Evolutionary conservation across 768 basidiomycete genomes (phyloP), one percentile per base, ranked within the genome.

Genomic region (Leccinum rimulosum): DNA sequence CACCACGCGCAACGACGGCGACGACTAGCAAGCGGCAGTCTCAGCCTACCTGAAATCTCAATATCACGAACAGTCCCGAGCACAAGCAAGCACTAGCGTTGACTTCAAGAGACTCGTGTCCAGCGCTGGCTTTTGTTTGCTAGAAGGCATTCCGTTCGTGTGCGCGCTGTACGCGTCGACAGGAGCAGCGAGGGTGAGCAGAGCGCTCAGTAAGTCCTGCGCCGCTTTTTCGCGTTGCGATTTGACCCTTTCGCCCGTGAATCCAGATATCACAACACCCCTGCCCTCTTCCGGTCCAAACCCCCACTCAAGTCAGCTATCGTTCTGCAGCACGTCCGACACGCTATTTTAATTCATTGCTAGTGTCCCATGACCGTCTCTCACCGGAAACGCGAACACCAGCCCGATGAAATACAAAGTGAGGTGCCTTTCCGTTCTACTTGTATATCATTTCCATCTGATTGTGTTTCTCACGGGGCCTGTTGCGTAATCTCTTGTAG

Each of bases 361-460:
- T 28, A 45, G 17, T 28, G 30, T 47, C 58, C 28, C 50, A 87
- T 87, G 85, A 87, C 86, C 30, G 80, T 87, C 59, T 86, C 84
- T 55, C 84, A 85, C 65, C 82, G 85, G 59, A 87, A 86, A 73
- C 80, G 83, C 54, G 83, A 84, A 70, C 80, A 81, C 60, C 76
- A 83, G 61, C 81, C 84, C 43, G 86, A 87, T 66, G 85, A 87
- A 74, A 81, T 86, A 61, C 79, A 84, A 77, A 80, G 85, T 85
- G 74, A 66, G 81, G 72, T 49, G 49, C 57, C 38, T 47, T 57
- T 54, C 22, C n/a, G 9, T 47, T 19, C 47, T 9, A 31, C 48
- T 50, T 36, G 38, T 48, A 1, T 45, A 53, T 47, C 50, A 27
- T 49, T 52, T 60, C 60, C 28, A 3, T 35, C 50, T 47, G 36